Evolutionary conservation across 306 rosid genomes (phyloP).

Genomic region (Cucumis cinereus): DNA sequence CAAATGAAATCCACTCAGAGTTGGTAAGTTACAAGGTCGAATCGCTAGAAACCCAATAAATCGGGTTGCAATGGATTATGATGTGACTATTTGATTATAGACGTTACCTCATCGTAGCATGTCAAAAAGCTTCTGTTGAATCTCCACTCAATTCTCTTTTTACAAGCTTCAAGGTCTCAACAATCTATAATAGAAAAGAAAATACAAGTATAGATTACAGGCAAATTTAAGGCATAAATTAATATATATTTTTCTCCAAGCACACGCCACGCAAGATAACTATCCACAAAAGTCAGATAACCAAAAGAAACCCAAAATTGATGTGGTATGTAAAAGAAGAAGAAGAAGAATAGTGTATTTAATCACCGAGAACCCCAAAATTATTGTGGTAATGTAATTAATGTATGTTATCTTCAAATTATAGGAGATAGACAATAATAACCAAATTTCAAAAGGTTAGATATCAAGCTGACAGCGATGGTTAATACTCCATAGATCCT

Average conservation of each 20-base stretch:
- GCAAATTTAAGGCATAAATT: not conserved
- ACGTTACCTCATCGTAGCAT: slow-evolving; percentile 26
- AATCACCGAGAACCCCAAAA: not conserved
- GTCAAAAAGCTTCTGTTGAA: slow-evolving; percentile 26
- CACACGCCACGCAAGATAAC: not conserved
- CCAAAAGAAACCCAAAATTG: not conserved
- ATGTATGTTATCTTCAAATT: not conserved
- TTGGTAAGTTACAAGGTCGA: not conserved
- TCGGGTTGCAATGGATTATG: not conserved
- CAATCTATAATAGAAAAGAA: slow-evolving; percentile 37
- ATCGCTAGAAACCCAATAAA: not conserved
- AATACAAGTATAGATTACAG: not conserved
- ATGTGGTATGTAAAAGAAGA: not conserved
- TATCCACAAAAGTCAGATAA: not conserved
- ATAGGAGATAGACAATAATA: too few species aligned
- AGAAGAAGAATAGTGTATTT: not conserved
- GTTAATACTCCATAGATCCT: not conserved
- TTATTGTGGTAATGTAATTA: not conserved
- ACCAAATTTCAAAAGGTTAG: not conserved
- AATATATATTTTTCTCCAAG: not conserved
- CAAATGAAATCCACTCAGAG: not conserved
- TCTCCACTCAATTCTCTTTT: slow-evolving; percentile 53
- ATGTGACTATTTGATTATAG: not conserved
- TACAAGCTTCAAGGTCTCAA: slow-evolving; percentile 63
- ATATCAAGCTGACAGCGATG: not conserved